phyloP scores from a whole-genome alignment of 202 grass and related monocot genomes.

The Elaeis oleifera region DNA sequence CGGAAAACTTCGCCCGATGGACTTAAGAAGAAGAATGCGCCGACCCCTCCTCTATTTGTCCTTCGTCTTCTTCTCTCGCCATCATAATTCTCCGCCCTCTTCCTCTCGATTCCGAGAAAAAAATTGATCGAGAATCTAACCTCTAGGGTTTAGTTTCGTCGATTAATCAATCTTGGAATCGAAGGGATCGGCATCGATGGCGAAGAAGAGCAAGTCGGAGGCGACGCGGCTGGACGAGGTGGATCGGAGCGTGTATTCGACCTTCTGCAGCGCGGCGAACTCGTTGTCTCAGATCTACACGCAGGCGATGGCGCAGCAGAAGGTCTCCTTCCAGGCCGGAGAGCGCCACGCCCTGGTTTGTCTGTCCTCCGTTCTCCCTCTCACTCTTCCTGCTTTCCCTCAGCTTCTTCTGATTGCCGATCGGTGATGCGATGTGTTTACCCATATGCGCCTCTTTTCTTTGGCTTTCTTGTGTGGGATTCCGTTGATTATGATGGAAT shows the following conservation, averaged over 20 bases:
- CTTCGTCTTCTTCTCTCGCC: no score
- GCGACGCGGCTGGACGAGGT: slow-evolving; percentile 19
- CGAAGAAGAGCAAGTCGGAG: slow-evolving; percentile 43
- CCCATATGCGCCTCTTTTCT: not conserved
- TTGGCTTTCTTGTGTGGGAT: no score
- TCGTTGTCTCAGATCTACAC: slow-evolving; percentile 59
- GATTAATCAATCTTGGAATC: not conserved
- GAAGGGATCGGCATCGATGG: slow-evolving; percentile 15
- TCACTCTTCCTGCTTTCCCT: not conserved
- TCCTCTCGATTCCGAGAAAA: no score
- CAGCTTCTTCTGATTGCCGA: not conserved
- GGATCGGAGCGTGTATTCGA: slow-evolving; percentile 51
- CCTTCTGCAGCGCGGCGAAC: slow-evolving; percentile 50
- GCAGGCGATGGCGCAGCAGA: slow-evolving; percentile 37
- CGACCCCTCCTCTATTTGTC: no score
- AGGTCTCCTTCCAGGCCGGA: slow-evolving; percentile 35
- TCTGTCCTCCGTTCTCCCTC: not conserved
- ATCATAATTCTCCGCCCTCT: no score
- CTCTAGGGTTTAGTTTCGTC: slow-evolving; percentile 2
- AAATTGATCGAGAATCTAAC: no score
- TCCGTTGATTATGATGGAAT: no score
- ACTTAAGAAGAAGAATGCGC: no score
- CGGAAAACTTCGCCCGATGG: no score
- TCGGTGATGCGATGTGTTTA: not conserved
- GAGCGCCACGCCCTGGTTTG: slow-evolving; percentile 36